Conservation (phyloP, 768 basidiomycete species). For the Serendipita sp. region DNA sequence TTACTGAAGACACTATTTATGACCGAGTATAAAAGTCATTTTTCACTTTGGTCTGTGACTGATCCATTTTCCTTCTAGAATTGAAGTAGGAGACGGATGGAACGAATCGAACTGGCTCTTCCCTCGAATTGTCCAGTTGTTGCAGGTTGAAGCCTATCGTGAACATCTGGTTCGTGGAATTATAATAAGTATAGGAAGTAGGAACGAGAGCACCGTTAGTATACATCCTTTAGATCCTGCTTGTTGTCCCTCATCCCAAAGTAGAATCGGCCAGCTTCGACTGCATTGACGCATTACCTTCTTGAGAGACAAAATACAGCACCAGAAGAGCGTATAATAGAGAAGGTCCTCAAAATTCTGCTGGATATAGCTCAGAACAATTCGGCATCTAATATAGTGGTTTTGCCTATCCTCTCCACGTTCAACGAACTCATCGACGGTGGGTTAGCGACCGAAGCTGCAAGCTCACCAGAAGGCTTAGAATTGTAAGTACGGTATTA, state of each 20-base stretch:
- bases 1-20: slow-evolving; percentile 39
- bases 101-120: slow-evolving; percentile 59
- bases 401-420: slow-evolving; percentile 70
- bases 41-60: not conserved
- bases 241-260: slow-evolving; percentile 10
- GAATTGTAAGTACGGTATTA: slow-evolving; percentile 15
- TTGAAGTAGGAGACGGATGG: slow-evolving; percentile 33
- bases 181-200: slow-evolving; percentile 65
- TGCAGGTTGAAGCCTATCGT: slow-evolving; percentile 48
- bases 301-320: slow-evolving; percentile 27
- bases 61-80: slow-evolving; percentile 16
- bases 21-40: slow-evolving; percentile 7
- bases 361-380: slow-evolving; percentile 35
- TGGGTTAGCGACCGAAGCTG: slow-evolving; percentile 13
- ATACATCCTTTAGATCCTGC: not conserved
- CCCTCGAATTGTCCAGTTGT: slow-evolving; percentile 48
- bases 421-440: slow-evolving; percentile 58
- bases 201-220: slow-evolving; percentile 71
- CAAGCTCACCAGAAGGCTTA: not conserved
- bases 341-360: slow-evolving; percentile 41
- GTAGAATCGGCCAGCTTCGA: slow-evolving; percentile 53
- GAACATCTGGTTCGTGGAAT: slow-evolving; percentile 48
- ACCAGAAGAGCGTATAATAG: slow-evolving; percentile 28
- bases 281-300: slow-evolving; percentile 40
- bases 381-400: slow-evolving; percentile 45